phyloP scores from a whole-genome alignment of 225 moss, liverwort and hornwort genomes.

The Straminergon stramineum region DNA sequence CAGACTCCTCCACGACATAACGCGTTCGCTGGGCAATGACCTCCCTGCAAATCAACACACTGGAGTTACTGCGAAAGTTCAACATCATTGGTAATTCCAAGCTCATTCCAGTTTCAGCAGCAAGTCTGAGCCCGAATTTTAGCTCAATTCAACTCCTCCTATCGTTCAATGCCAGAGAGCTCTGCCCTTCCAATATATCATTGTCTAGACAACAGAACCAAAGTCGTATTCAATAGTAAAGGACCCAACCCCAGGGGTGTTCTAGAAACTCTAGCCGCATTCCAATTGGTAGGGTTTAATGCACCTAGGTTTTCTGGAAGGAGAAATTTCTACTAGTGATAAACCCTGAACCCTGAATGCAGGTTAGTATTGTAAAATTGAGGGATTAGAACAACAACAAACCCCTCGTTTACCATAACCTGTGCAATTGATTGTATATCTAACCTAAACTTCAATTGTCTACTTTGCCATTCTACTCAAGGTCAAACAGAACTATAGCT shows the following conservation, averaged over 20 bases:
- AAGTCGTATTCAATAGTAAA: neutral
- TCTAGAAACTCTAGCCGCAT: neutral
- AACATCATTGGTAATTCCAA: neutral
- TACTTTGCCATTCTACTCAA: neutral
- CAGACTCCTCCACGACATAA: neutral
- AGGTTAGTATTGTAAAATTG: neutral
- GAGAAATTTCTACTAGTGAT: neutral
- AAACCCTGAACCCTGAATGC: conserved; percentile 9
- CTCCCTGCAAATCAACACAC: conserved; percentile 7
- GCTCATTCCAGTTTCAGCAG: neutral
- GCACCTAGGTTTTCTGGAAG: neutral
- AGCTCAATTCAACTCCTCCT: neutral
- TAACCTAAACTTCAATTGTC: neutral
- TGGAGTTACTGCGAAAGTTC: neutral
- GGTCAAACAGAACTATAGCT: neutral
- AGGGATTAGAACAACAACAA: neutral
- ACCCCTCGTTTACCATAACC: neutral
- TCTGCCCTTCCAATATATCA: neutral
- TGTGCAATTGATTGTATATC: neutral
- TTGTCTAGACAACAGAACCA: neutral
- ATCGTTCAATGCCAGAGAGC: neutral
- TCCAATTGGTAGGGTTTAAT: neutral
- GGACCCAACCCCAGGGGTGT: neutral
- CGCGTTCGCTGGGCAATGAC: neutral
- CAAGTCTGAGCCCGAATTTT: neutral